phyloP scores from a whole-genome alignment of 2,329 filamentous ascomycete genomes.

The Periconia digitata region DNA sequence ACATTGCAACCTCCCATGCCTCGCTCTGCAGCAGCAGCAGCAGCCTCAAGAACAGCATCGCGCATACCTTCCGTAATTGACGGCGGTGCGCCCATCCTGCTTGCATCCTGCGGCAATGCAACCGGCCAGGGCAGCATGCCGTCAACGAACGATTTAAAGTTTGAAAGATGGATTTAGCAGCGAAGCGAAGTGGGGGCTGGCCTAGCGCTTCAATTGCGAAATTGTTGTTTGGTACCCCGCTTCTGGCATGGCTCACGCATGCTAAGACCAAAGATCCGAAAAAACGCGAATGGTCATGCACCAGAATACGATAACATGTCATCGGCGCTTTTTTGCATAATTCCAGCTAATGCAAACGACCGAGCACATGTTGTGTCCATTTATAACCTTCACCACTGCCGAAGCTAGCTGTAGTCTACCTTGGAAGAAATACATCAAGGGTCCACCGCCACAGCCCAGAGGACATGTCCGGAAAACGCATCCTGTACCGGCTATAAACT shows the following conservation, averaged over 20 bases:
- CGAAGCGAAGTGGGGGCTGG: slow-evolving; percentile 10
- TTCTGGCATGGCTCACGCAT: not conserved
- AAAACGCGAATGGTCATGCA: no score
- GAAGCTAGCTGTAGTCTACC: not conserved
- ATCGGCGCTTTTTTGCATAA: not conserved
- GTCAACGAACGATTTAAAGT: slow-evolving; percentile 6
- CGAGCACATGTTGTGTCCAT: no score
- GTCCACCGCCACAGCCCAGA: not conserved
- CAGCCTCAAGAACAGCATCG: not conserved
- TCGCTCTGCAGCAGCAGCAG: not conserved
- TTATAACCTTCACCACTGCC: not conserved
- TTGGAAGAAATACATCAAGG: not conserved
- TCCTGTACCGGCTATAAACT: no score
- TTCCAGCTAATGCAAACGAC: not conserved
- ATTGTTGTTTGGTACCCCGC: not conserved
- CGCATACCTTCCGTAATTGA: not conserved
- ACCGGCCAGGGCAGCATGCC: not conserved
- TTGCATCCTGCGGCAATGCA: slow-evolving; percentile 10
- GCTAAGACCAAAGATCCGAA: no score
- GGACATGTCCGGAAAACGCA: no score
- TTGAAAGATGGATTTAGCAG: slow-evolving; percentile 19
- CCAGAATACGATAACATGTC: no score
- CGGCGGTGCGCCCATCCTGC: not conserved
- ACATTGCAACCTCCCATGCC: slow-evolving; percentile 1
- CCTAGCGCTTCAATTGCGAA: not conserved